phyloP scores from a whole-genome alignment of 192 early-diverging fungal genomes.

The Linnemannia elongata region DNA sequence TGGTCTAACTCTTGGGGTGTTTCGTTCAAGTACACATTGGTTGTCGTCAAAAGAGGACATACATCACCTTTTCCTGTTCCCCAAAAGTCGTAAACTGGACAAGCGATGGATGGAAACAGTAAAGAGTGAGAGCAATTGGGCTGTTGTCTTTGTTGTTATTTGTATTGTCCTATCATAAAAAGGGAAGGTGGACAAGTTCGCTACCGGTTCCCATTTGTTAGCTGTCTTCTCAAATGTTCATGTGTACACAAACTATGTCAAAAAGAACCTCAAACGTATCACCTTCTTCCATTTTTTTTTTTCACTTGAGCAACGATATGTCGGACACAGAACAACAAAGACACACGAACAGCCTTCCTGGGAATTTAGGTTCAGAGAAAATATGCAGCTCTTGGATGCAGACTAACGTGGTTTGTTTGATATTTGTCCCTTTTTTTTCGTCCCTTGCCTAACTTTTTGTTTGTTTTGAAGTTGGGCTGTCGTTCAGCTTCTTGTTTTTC shows the following conservation, averaged over 20 bases:
- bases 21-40: not conserved
- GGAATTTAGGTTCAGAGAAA: not conserved
- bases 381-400: not conserved
- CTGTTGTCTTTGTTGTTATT: not conserved
- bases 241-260: no score
- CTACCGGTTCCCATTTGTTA: no score
- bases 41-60: not conserved
- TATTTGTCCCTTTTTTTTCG: not conserved
- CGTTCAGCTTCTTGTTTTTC: no score
- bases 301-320: no score
- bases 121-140: not conserved
- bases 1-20: not conserved
- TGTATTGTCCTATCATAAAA: not conserved
- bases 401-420: not conserved
- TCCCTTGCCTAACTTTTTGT: not conserved
- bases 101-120: not conserved
- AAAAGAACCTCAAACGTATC: no score
- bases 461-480: not conserved
- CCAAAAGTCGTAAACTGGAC: not conserved
- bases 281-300: no score
- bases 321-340: no score
- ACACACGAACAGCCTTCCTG: not conserved
- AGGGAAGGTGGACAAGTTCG: not conserved
- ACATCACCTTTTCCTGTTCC: not conserved
- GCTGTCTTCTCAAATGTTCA: no score